A percentile compares a stretch with the other conserved stretches of the same genome.
Evolutionary conservation across 2,329 filamentous ascomycete species (phyloP).

Genomic region (Alternaria triticimaculans): DNA sequence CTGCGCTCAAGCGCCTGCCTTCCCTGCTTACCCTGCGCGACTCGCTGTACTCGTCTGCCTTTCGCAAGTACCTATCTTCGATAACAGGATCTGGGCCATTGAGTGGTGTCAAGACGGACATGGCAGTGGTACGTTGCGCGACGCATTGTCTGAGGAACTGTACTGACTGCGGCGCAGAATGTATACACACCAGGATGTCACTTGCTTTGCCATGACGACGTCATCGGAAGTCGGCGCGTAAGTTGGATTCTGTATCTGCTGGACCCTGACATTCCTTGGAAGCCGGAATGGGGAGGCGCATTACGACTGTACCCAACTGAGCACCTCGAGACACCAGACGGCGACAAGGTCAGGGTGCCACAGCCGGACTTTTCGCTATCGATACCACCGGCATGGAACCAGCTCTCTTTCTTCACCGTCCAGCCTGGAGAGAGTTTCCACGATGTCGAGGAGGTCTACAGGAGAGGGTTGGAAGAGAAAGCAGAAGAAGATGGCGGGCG

Average conservation of each 20-base stretch:
- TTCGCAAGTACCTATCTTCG: slow-evolving; percentile 85
- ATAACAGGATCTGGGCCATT: slow-evolving; percentile 87
- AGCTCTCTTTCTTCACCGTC: slow-evolving; percentile 97
- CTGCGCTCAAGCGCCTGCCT: slow-evolving; percentile 82
- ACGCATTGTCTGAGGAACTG: background rate
- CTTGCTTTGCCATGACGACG: slow-evolving; percentile 95
- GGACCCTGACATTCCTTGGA: slow-evolving; percentile 89
- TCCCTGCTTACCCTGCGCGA: slow-evolving; percentile 92
- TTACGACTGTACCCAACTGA: slow-evolving; percentile 82
- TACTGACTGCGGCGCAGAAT: slow-evolving; percentile 59
- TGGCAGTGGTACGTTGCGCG: slow-evolving; percentile 73
- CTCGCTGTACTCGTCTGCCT: slow-evolving; percentile 87
- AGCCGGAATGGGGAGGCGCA: slow-evolving; percentile 90
- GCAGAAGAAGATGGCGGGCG: slow-evolving; percentile 72
- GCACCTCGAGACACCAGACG: slow-evolving; percentile 69
- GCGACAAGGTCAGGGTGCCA: slow-evolving; percentile 79
- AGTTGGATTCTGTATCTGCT: slow-evolving; percentile 98
- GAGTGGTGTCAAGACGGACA: slow-evolving; percentile 94
- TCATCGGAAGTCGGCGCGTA: slow-evolving; percentile 93
- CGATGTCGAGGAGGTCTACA: slow-evolving; percentile 97
- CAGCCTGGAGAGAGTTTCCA: slow-evolving; percentile 99
- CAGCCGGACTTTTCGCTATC: slow-evolving; percentile 77
- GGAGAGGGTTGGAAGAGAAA: slow-evolving; percentile 65
- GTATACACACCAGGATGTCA: slow-evolving; percentile 97
- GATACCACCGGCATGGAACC: slow-evolving; percentile 95